These are phyloP conservation scores for Kluyveromyces wickerhamii DNA, from an alignment of 805 yeast species.

Conservation along the genomic window DNA sequence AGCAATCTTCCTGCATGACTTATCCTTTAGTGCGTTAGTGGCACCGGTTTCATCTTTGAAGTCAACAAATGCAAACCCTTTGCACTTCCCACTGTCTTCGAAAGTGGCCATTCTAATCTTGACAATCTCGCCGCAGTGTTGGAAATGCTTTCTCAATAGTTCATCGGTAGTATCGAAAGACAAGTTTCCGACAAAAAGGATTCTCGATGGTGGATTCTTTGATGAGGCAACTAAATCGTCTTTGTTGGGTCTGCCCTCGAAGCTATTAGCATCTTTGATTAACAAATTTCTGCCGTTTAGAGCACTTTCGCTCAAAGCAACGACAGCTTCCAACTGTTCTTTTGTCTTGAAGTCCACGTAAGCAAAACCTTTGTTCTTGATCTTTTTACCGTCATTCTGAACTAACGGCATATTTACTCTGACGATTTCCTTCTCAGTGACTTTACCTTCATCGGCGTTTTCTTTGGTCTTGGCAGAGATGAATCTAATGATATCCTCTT, in stretches of 20 bases:
- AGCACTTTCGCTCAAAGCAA: slow-evolving; percentile 59
- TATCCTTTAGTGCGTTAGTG: slow-evolving; percentile 71
- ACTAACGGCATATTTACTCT: slow-evolving; percentile 76
- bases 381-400: slow-evolving; percentile 48
- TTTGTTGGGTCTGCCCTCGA: slow-evolving; percentile 77
- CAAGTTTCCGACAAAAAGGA: slow-evolving; percentile 85
- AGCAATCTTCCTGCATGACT: slow-evolving; percentile 53
- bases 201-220: slow-evolving; percentile 82
- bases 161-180: slow-evolving; percentile 88
- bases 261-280: slow-evolving; percentile 73
- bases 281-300: slow-evolving; percentile 81
- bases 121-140: slow-evolving; percentile 82
- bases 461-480: slow-evolving; percentile 50
- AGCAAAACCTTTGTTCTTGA: slow-evolving; percentile 69
- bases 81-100: slow-evolving; percentile 92
- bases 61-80: slow-evolving; percentile 91
- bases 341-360: slow-evolving; percentile 70
- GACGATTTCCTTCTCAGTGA: slow-evolving; percentile 52
- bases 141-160: slow-evolving; percentile 68
- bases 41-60: slow-evolving; percentile 76
- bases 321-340: slow-evolving; percentile 52
- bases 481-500: slow-evolving; percentile 62
- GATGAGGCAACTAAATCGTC: slow-evolving; percentile 40
- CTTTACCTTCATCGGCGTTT: slow-evolving; percentile 30
- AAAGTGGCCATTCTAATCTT: slow-evolving; percentile 95